Percentiles rank a stretch among this genome's conserved stretches.
Evolutionary conservation across 2,329 filamentous ascomycete species (phyloP).

Genomic region (Arthroderma sp.): DNA sequence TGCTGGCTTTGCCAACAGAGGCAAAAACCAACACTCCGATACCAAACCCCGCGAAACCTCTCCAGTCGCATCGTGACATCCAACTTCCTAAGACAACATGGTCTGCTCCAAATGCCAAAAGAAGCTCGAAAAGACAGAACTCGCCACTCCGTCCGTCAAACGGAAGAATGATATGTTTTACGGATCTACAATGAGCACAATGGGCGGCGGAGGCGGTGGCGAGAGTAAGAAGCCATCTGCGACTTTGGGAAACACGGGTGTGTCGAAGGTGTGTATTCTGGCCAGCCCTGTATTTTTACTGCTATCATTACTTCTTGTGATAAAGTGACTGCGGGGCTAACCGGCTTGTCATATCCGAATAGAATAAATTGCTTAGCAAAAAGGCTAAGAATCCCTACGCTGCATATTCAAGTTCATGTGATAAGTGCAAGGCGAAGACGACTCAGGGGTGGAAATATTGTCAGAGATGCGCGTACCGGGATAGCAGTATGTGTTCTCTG

Average conservation of each 20-base stretch:
- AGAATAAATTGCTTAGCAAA: constrained; percentile 54
- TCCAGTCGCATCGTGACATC: neutral
- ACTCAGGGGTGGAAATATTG: constrained; percentile 48
- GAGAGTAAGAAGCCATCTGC: constrained; percentile 30
- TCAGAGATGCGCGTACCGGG: constrained; percentile 50
- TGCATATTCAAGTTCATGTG: constrained; percentile 48
- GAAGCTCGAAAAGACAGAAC: constrained; percentile 44
- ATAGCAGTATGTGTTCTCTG: constrained; percentile 37
- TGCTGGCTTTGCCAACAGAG: too few relatives aligned
- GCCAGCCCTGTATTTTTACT: neutral
- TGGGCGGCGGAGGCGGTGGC: constrained; percentile 23
- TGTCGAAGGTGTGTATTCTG: constrained; percentile 40
- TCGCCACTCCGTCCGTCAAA: constrained; percentile 53
- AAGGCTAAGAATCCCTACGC: constrained; percentile 54
- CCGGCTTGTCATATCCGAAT: neutral
- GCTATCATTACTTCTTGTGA: neutral
- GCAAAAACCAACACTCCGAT: neutral
- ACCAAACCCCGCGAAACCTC: neutral
- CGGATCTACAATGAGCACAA: constrained; percentile 38
- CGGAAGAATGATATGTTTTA: constrained; percentile 56
- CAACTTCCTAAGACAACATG: constrained; percentile 30
- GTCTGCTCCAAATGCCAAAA: constrained; percentile 54
- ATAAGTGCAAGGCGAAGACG: constrained; percentile 51
- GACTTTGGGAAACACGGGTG: constrained; percentile 45
- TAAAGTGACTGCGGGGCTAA: neutral